Conservation (phyloP, 768 basidiomycete genomes). For the Austroboletus eburneus region DNA sequence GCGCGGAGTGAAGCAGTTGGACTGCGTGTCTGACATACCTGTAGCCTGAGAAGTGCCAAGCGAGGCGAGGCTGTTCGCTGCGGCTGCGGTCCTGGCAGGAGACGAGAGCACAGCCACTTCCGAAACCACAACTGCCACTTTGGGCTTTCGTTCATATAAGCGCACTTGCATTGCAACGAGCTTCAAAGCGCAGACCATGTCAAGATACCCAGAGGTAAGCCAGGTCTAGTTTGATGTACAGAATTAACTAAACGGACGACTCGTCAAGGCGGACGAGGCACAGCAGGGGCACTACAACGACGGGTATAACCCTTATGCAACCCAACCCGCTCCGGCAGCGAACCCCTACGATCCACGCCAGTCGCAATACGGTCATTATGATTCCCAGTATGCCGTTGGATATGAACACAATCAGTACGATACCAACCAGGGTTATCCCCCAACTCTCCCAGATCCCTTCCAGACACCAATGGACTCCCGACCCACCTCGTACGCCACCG, state of each 20-base stretch:
- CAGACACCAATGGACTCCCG: constrained; percentile 19
- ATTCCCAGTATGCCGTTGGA: constrained; percentile 27
- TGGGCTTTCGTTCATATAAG: constrained; percentile 8
- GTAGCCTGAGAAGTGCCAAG: not conserved
- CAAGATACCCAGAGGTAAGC: constrained; percentile 39
- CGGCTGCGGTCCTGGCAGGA: constrained; percentile 4
- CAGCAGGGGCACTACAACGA: constrained; percentile 65
- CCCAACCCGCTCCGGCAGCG: constrained; percentile 23
- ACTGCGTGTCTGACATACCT: not conserved
- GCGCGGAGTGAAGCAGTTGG: no score
- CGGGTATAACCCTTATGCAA: constrained; percentile 51
- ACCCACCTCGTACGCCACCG: constrained; percentile 10
- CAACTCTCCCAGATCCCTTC: constrained; percentile 39
- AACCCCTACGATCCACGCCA: constrained; percentile 41
- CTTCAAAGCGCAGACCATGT: constrained; percentile 29
- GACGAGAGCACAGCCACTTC: constrained; percentile 11
- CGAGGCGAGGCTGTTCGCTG: constrained; percentile 1
- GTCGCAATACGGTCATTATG: constrained; percentile 27
- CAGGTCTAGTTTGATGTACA: not conserved
- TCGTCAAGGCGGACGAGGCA: constrained; percentile 60
- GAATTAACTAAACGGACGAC: constrained; percentile 2
- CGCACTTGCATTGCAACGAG: not conserved
- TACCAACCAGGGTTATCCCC: constrained; percentile 32
- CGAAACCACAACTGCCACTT: not conserved
- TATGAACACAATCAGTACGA: constrained; percentile 35